Percentiles rank a stretch among this genome's conserved stretches.
Conservation (phyloP, 1,284 basidiomycete species). For the Apiotrichum domesticum region DNA sequence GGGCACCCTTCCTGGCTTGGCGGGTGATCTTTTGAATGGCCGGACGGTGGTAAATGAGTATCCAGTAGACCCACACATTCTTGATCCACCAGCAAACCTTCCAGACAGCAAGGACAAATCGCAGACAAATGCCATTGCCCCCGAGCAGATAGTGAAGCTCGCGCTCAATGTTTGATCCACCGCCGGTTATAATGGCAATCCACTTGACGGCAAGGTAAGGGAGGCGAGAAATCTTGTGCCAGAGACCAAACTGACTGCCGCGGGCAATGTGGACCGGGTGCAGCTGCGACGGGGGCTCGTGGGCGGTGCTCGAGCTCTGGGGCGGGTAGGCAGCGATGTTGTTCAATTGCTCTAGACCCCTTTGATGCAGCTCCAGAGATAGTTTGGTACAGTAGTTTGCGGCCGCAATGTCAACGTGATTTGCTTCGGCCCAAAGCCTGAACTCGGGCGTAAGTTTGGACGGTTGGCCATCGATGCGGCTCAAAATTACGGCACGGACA, state of each 20-base stretch:
- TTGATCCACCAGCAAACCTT: constrained; percentile 6
- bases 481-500: constrained; percentile 4
- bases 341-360: not conserved
- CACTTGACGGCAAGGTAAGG: constrained; percentile 9
- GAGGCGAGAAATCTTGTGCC: not conserved
- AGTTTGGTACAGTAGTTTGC: constrained; percentile 4
- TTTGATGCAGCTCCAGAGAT: constrained; percentile 1
- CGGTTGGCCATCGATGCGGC: constrained; percentile 3
- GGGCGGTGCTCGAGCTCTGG: not conserved
- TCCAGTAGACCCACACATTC: constrained; percentile 8
- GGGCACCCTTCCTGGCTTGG: constrained; percentile 4
- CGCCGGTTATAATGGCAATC: constrained; percentile 8
- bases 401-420: not conserved
- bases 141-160: constrained; percentile 8
- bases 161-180: constrained; percentile 5
- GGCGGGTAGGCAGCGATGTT: not conserved
- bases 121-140: not conserved
- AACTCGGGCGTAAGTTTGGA: not conserved
- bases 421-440: not conserved
- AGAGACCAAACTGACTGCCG: not conserved
- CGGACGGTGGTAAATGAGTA: constrained; percentile 8
- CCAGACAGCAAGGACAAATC: not conserved
- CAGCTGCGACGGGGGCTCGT: not conserved
- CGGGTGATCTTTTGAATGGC: not conserved
- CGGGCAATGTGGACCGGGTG: not conserved